These are phyloP conservation scores for Rubia yunnanensis DNA, from an alignment of 257 asterid species.

Conservation along the genomic window DNA sequence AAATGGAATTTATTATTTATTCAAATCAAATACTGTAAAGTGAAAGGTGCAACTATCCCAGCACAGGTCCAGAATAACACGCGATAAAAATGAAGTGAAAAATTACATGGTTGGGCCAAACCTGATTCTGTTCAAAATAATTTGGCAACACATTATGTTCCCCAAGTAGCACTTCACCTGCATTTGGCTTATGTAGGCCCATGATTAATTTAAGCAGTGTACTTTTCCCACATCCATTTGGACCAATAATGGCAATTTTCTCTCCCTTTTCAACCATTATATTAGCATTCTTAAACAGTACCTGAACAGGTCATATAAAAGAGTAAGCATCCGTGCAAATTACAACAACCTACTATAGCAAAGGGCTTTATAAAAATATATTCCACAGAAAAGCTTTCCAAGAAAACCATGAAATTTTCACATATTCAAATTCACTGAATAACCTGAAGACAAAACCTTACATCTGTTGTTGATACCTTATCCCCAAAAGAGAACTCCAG, in stretches of 20 bases:
- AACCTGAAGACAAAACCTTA: background rate
- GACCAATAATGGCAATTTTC: constrained; percentile 95
- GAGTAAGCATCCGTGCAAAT: background rate
- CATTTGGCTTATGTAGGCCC: constrained; percentile 62
- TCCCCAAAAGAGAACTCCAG: constrained; percentile 68
- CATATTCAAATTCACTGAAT: background rate
- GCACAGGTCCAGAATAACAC: background rate
- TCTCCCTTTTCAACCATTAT: constrained; percentile 84
- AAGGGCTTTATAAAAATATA: background rate
- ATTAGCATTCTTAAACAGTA: constrained; percentile 73
- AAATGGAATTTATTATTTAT: background rate
- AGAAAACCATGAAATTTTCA: background rate
- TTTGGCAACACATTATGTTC: constrained; percentile 91
- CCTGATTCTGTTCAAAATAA: constrained; percentile 99
- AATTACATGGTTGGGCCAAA: constrained; percentile 16
- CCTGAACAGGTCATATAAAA: constrained; percentile 15
- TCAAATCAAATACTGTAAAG: background rate
- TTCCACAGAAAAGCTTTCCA: background rate
- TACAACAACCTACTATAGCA: background rate
- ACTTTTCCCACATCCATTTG: constrained; percentile 98
- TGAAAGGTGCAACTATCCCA: background rate
- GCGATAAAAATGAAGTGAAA: background rate
- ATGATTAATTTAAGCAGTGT: constrained; percentile 84
- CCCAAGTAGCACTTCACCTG: constrained; percentile 76
- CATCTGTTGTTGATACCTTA: constrained; percentile 37